Evolutionary conservation across 2,329 filamentous ascomycete genomes (phyloP).

Genomic region (Chaetomiaceae sp.): DNA sequence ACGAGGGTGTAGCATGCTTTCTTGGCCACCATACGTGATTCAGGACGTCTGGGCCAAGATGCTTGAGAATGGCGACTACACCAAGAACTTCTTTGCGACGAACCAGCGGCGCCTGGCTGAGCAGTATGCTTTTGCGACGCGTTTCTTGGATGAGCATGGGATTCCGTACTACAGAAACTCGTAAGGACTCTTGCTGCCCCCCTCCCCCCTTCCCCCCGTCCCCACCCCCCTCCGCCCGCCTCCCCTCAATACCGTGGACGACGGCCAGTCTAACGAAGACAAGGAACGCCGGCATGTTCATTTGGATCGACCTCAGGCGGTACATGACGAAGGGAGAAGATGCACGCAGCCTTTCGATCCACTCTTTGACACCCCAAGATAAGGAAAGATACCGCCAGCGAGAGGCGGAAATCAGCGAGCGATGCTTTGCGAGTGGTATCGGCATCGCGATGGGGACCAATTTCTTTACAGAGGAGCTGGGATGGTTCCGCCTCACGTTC

Average conservation of each 20-base stretch:
- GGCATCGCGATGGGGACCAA: slow-evolving; percentile 18
- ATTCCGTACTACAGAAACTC: slow-evolving; percentile 26
- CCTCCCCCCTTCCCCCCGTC: no score
- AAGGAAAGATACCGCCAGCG: slow-evolving; percentile 7
- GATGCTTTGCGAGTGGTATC: slow-evolving; percentile 18
- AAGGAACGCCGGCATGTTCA: slow-evolving; percentile 23
- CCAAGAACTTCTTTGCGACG: slow-evolving; percentile 9
- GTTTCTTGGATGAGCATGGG: slow-evolving; percentile 14
- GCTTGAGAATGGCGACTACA: slow-evolving; percentile 15
- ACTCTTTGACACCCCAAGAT: not conserved
- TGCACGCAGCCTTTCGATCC: not conserved
- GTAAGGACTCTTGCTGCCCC: slow-evolving; percentile 1
- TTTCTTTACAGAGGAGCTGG: slow-evolving; percentile 24
- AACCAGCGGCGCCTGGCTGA: slow-evolving; percentile 14
- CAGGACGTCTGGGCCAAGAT: slow-evolving; percentile 19
- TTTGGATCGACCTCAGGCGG: slow-evolving; percentile 24
- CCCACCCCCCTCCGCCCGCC: no score
- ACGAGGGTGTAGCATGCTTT: slow-evolving; percentile 6
- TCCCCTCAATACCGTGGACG: no score
- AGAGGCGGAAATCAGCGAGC: slow-evolving; percentile 13
- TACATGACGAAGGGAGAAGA: slow-evolving; percentile 1
- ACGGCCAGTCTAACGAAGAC: no score
- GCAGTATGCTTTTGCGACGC: slow-evolving; percentile 13
- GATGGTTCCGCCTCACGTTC: slow-evolving; percentile 28
- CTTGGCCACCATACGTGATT: slow-evolving; percentile 18